Conservation (phyloP, 2,329 filamentous ascomycete species). For the Neurospora sp. region DNA sequence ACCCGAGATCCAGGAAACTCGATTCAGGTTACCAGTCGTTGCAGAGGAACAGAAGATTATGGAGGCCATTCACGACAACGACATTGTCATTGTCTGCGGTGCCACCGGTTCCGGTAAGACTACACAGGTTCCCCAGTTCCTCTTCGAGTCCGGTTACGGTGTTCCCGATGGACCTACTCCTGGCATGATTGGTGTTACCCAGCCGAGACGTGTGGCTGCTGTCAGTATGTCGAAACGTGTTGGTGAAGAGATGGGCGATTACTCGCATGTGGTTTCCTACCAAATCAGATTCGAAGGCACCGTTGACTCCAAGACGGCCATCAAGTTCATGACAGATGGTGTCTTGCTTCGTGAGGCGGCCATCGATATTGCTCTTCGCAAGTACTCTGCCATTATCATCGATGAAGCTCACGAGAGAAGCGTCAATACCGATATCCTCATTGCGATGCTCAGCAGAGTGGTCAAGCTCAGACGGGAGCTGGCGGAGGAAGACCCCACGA, state of each 20-base stretch:
- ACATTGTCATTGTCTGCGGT: constrained; percentile 84
- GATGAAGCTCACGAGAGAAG: constrained; percentile 97
- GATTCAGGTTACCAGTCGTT: constrained; percentile 77
- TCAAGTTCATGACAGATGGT: constrained; percentile 99
- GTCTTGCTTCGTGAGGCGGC: constrained; percentile 85
- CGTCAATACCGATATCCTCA: constrained; percentile 95
- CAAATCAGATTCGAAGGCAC: constrained; percentile 93
- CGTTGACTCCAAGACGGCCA: constrained; percentile 65
- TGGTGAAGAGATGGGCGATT: constrained; percentile 69
- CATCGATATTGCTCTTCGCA: constrained; percentile 75
- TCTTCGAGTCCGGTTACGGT: constrained; percentile 90
- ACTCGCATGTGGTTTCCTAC: constrained; percentile 72
- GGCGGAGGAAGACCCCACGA: constrained; percentile 56
- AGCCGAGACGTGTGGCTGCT: constrained; percentile 87
- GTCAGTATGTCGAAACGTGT: constrained; percentile 96
- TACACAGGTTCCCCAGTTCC: constrained; percentile 91
- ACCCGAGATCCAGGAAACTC: constrained; percentile 64
- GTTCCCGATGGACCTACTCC: constrained; percentile 66
- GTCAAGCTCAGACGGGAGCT: constrained; percentile 73
- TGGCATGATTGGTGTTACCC: constrained; percentile 90
- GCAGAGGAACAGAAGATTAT: constrained; percentile 95
- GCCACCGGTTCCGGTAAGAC: constrained; percentile 96
- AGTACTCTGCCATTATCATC: constrained; percentile 89
- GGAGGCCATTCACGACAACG: constrained; percentile 90
- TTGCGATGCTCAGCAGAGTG: constrained; percentile 91